Percentiles rank a stretch among this genome's conserved stretches.
Conservation (phyloP, 371 early-diverging fungal genomes). For the Rhizopus delemar region DNA sequence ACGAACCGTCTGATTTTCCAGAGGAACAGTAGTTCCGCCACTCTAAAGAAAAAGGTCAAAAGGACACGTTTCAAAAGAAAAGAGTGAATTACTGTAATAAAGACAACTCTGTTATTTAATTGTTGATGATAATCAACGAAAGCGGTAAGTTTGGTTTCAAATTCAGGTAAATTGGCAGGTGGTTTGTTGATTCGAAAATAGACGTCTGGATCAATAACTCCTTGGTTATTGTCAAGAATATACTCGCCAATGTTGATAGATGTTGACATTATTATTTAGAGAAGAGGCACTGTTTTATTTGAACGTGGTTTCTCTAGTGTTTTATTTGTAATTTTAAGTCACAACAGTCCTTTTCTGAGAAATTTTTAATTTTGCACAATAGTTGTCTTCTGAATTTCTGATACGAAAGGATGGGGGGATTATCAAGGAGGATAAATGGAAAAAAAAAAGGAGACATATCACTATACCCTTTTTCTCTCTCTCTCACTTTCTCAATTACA, state of each 20-base stretch:
- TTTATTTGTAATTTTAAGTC: no score
- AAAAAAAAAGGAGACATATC: no score
- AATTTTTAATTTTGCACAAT: no score
- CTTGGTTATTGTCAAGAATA: slow-evolving; percentile 54
- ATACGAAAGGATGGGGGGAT: no score
- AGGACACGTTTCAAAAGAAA: neutral
- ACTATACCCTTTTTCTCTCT: neutral
- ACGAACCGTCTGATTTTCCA: slow-evolving; percentile 96
- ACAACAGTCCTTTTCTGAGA: no score
- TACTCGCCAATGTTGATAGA: neutral
- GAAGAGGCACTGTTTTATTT: neutral
- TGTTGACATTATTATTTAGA: neutral
- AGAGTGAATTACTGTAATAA: slow-evolving; percentile 69
- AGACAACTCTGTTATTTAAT: slow-evolving; percentile 67
- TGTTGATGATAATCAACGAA: slow-evolving; percentile 72
- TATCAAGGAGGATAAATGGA: no score
- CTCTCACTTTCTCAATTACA: neutral
- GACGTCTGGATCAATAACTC: slow-evolving; percentile 71
- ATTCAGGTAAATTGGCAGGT: slow-evolving; percentile 70
- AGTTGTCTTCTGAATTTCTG: no score
- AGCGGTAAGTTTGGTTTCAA: slow-evolving; percentile 59
- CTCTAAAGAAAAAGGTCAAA: slow-evolving; percentile 51
- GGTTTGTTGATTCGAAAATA: slow-evolving; percentile 80
- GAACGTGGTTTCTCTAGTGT: no score
- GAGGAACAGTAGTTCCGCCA: slow-evolving; percentile 96